Base-by-base conservation (phyloP, 768 basidiomycete genomes). In the Pisolithus tinctorius region DNA sequence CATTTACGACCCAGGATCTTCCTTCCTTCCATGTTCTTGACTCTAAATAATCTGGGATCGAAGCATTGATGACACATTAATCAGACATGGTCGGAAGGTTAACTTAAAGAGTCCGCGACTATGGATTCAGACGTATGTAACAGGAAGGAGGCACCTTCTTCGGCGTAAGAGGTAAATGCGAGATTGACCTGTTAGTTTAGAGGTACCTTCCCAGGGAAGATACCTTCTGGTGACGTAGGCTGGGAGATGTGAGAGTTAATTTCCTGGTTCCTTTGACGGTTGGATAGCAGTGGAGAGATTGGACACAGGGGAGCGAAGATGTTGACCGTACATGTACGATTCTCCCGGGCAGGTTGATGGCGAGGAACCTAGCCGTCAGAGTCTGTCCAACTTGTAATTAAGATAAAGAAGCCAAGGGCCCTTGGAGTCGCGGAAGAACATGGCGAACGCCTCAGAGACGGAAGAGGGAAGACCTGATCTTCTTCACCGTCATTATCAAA, bases 381-480 rank as follows among this genome's bases (percentile, higher is more conserved):
- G 14, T 39, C 7, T 45, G 59, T 10, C 48, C 3, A 23, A 45
- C 47, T 38, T 37, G 47, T 25, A 66, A 55, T 2, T 60, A 68
- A 2, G 62, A 68, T 6, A 52, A 7, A 2, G 69, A 71, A 16
- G 60, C 64, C 2, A 50, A 50, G 1, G 70, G 62, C 25, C 66
- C 20, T 78, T 0, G 69, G 63, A 2, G 57, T 46, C 0, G 73
- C 73, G 1, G 76, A 77, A 2, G 60, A 54, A 16, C 59, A 66
- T 1, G 82, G 82, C 0, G 78, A 73, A 7, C 82, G 75, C 41
- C 75, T 69, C 6, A 81, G 81, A 2, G 80, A 79, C 8, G 82
- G 83, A 17, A 84, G 70, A 0, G 79, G 79, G 60, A 81, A 83
- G 1, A 83, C 80, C 50, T 78, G 75, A 10, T 74, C 71, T 53